Percentiles rank a stretch among this genome's conserved stretches.
Evolutionary conservation across 306 rosid genomes (phyloP).

Genomic region (Cucurbita pepo): DNA sequence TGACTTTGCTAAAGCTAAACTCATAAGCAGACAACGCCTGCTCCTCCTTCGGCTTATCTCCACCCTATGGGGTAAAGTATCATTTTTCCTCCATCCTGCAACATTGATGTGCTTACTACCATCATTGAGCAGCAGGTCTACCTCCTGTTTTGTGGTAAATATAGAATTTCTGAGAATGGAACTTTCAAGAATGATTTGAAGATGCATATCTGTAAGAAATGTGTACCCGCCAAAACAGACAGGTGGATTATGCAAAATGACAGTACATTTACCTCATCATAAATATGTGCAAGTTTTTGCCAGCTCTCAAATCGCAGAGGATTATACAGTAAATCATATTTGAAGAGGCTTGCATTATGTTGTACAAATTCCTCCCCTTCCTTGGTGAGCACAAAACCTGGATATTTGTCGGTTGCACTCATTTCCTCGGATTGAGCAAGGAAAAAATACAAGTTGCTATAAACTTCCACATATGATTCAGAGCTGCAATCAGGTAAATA

Average conservation of each 20-base stretch:
- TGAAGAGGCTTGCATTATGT: constrained; percentile 81
- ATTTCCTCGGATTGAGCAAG: constrained; percentile 90
- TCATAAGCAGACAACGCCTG: constrained; percentile 84
- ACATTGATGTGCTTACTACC: constrained; percentile 96
- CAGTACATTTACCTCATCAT: constrained; percentile 54
- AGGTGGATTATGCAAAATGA: constrained; percentile 10
- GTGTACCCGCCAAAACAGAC: neutral
- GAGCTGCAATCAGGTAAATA: constrained; percentile 47
- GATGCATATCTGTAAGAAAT: neutral
- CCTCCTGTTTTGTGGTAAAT: constrained; percentile 53
- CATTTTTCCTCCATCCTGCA: constrained; percentile 81
- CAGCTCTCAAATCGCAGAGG: constrained; percentile 90
- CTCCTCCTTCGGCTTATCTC: constrained; percentile 94
- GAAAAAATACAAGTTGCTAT: constrained; percentile 76
- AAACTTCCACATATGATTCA: constrained; percentile 82
- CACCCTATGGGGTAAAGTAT: constrained; percentile 67
- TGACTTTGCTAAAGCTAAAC: constrained; percentile 95
- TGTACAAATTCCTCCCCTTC: constrained; percentile 97
- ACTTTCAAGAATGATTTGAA: neutral
- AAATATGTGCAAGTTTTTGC: constrained; percentile 84
- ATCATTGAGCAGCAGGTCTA: constrained; percentile 88
- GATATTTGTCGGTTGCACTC: constrained; percentile 96
- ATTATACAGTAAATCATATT: constrained; percentile 72
- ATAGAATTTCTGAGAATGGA: constrained; percentile 6
- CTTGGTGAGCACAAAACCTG: constrained; percentile 90